Evolutionary conservation across 2,329 filamentous ascomycete species (phyloP).

Genomic region (Aspergillus proliferans): DNA sequence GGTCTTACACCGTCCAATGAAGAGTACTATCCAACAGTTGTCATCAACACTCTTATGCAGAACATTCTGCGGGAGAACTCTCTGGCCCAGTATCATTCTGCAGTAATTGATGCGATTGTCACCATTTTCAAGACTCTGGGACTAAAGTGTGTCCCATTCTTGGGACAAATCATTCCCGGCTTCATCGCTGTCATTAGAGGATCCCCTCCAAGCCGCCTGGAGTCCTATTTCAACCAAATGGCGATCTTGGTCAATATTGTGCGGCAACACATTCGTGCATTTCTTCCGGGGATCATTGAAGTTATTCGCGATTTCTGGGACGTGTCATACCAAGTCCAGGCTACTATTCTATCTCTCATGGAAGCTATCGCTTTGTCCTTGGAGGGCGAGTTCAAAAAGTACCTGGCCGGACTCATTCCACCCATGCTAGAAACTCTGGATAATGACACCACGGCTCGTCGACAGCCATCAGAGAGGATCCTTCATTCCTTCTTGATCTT

Average conservation of each 20-base stretch:
- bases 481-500: constrained; percentile 94
- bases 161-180: constrained; percentile 87
- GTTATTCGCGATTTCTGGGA: constrained; percentile 90
- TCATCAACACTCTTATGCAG: constrained; percentile 89
- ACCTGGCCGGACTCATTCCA: constrained; percentile 79
- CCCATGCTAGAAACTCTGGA: constrained; percentile 92
- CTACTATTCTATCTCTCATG: constrained; percentile 83
- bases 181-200: constrained; percentile 85
- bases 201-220: constrained; percentile 68
- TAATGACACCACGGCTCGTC: constrained; percentile 67
- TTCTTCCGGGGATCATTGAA: constrained; percentile 76
- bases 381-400: constrained; percentile 96
- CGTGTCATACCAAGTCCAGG: constrained; percentile 70
- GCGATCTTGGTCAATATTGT: constrained; percentile 91
- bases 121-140: constrained; percentile 96
- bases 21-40: constrained; percentile 96
- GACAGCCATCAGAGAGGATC: constrained; percentile 80
- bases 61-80: constrained; percentile 83
- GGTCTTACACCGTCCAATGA: constrained; percentile 94
- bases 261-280: constrained; percentile 89
- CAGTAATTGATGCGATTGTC: constrained; percentile 96
- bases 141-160: constrained; percentile 89
- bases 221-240: constrained; percentile 96
- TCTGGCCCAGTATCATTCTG: constrained; percentile 80
- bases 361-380: constrained; percentile 90